Evolutionary conservation across 495 filamentous ascomycete genomes (phyloP), one percentile per base, ranked within the genome.

Genomic region (Lindgomyces ingoldianus): DNA sequence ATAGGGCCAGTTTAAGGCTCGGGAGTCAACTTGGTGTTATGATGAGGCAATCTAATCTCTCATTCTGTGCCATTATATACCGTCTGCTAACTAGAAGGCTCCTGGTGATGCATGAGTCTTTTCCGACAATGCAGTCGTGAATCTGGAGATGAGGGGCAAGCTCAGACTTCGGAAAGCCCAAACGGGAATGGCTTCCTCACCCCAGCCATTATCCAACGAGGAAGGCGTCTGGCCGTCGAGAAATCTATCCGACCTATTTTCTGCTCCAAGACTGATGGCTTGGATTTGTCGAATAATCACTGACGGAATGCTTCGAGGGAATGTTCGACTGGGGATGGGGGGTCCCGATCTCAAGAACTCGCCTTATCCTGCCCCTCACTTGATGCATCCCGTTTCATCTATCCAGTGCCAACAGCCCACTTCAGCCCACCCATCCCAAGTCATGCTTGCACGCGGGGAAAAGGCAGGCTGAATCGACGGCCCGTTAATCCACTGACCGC

Each of bases 401-500:
- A 39, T 39, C 6, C 33, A 39, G 33, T 6, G 6, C 33, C 33
- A 39, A 39, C 33, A 39, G 33, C 33, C 33, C 33, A 39, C 33
- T 39, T 39, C 24, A 25, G n/a, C 53, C 19, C 46, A 10, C 24
- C 39, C n/a, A 18, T 27, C 46, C 33, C 21, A n/a, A 39, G 33
- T 14, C 33, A 39, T 14, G 6, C 33, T 52, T 66, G 39, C 22
- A 42, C 24, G 41, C 51, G 25, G 49, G 41, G 12, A 21, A 49
- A 62, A n/a, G 64, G 65, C 58, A 68, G 65, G 44, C 47, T 52
- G 65, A 68, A 55, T 62, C 65, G 65, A 57, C 65, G 65, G 65
- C 59, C 65, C 65, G 65, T 39, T 2, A 47, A 29, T 19, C 65
- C 65, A 68, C 29, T 63, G 65, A 68, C 59, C 65, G 65, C 65